These are phyloP conservation scores for Pichia sp. DNA, from an alignment of 1,139 yeast species.

Conservation along the genomic window DNA sequence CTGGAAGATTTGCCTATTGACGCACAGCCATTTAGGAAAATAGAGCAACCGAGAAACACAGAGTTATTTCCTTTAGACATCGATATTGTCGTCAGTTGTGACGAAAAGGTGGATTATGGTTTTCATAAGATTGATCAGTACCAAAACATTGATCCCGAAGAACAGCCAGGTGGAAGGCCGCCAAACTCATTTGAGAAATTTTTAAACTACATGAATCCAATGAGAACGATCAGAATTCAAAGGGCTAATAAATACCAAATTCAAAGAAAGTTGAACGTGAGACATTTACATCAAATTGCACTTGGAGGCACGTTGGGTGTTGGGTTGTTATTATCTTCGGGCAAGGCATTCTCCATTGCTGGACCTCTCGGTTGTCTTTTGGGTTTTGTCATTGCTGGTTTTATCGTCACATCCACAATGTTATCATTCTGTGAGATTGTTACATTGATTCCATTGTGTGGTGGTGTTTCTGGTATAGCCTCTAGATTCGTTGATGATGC, in stretches of 20 bases:
- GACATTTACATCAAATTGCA: conserved; percentile 81
- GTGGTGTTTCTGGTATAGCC: conserved; percentile 74
- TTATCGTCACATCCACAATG: conserved; percentile 67
- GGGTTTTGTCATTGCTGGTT: conserved; percentile 68
- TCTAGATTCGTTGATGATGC: conserved; percentile 84
- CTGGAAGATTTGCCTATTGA: conserved; percentile 30
- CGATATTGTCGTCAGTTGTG: conserved; percentile 30
- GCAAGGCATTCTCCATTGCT: conserved; percentile 72
- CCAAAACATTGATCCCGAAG: conserved; percentile 15
- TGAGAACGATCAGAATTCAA: conserved; percentile 19
- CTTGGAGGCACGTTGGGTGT: conserved; percentile 84
- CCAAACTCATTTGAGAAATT: conserved; percentile 3
- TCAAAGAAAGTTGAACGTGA: conserved; percentile 58
- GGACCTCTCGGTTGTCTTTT: conserved; percentile 82
- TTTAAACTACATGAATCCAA: conserved; percentile 14
- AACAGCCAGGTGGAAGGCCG: background rate
- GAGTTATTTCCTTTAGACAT: conserved; percentile 15
- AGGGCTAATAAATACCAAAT: conserved; percentile 30
- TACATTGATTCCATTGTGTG: conserved; percentile 76
- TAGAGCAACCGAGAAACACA: conserved; percentile 1
- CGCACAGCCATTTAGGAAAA: conserved; percentile 20
- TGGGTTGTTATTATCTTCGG: conserved; percentile 75
- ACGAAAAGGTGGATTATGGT: conserved; percentile 31
- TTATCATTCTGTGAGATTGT: conserved; percentile 85
- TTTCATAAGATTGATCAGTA: conserved; percentile 24